Evolutionary conservation across 1,139 yeast species (phyloP), one percentile per base, ranked within the genome.

Genomic region (Scheffersomyces segobiensis): DNA sequence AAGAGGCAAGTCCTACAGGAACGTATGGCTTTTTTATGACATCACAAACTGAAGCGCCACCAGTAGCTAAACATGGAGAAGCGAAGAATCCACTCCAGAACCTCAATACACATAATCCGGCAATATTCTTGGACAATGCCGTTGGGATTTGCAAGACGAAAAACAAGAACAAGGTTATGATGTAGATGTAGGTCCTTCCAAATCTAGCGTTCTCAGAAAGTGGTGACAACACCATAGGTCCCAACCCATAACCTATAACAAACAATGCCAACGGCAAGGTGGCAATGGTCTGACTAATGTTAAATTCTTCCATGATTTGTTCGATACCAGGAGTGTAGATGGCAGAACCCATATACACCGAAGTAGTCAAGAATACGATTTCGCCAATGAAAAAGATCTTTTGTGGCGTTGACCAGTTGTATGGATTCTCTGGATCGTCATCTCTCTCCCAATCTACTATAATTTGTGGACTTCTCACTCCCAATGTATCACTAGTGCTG

Each of bases 271-370:
- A 67, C 61, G 84, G 73, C 64, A 74, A 64, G 50, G 72, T 63
- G 56, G 79, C 79, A 50, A 69, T 64, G 1, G 67, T 66, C 50
- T 65, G 63, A 49, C 64, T 56, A 10, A 81, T 63, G 6, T 72
- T 57, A 51, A 69, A 79, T 63, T 71, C 66, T 21, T 55, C 68
- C 70, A 64, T 70, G 39, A 78, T 67, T 46, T 71, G 65, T 6
- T 69, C 69, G 24, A 75, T 59, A 18, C 87, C 88, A 0, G 91
- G 89, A 0, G 89, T 81, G 63, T 83, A 85, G 26, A 86, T 81
- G 0, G 90, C 86, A 0, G 89, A 79, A 5, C 86, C 88, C 80
- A 85, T 83, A 64, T 87, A 87, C 3, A 85, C 86, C 4, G 83
- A 75, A 3, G 78, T 70, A 1, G 89, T 84, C 57, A 87, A 73